Evolutionary conservation across 1,284 basidiomycete species (phyloP), one percentile per base, ranked within the genome.

Genomic region (Sporisorium exsertum): DNA sequence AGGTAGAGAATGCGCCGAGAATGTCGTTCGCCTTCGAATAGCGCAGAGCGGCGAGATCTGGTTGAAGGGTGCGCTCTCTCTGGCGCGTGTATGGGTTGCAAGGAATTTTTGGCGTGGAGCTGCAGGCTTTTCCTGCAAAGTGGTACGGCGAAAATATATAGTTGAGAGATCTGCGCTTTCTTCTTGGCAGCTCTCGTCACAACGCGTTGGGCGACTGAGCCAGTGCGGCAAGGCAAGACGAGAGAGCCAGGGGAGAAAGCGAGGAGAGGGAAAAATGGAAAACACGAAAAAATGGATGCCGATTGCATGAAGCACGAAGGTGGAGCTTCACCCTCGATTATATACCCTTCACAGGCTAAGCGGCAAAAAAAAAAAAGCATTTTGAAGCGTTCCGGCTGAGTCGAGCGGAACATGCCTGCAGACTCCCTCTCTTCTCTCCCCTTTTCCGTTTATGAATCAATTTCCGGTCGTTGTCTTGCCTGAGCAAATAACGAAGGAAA

Each of bases 71-170:
- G 46, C n/a, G 22, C 24, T 20, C 18, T 49, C 12, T 10, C 24
- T 2, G 10, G 24, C 18, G 15, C 20, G 16, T 20, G 26, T 9
- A 24, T 5, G 22, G 10, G 20, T 46, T n/a, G n/a, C n/a, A n/a
- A n/a, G 24, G 40, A 7, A 49, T 42, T 51, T 46, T 52, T 53
- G 20, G 43, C 42, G 51, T 69, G 20, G 46, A 50, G 46, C 51
- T 53, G 51, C 51, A 43, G 65, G 46, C 49, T 8, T 9, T 50
- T 22, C 32, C 7, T 40, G 56, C 40, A 37, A 40, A 49, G 46
- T 22, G 43, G 18, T 42, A 27, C 63, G 59, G 69, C 64, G 63
- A 72, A 66, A 63, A 72, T 72, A 72, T 72, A 57, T 32, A n/a
- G 12, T 32, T 5, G 27, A 58, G n/a, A 59, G 62, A 62, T 72